phyloP scores from a whole-genome alignment of 441 rosid genomes.

The Eutrema salsugineum region DNA sequence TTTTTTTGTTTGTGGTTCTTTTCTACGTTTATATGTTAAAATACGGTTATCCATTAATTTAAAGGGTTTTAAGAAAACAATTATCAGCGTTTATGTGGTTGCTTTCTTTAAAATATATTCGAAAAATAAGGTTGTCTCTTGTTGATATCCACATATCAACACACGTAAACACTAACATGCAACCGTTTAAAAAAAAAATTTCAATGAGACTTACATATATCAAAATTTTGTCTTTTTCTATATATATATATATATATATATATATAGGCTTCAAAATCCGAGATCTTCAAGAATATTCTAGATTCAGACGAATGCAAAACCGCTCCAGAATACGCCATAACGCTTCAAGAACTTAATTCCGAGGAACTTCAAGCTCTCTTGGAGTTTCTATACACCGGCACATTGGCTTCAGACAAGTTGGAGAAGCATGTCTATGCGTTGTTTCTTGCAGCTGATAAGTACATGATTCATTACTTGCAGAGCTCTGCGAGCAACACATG shows the following conservation, averaged over 20 bases:
- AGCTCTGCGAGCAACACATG: conserved; percentile 56
- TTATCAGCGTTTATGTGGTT: not conserved
- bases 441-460: conserved; percentile 68
- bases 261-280: conserved; percentile 72
- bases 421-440: conserved; percentile 52
- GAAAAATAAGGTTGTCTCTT: no score
- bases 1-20: not conserved
- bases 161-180: not conserved
- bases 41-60: not conserved
- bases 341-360: conserved; percentile 50
- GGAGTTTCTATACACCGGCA: conserved; percentile 73
- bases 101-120: not conserved
- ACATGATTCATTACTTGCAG: conserved; percentile 62
- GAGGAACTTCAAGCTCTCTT: conserved; percentile 68
- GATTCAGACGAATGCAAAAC: conserved; percentile 64
- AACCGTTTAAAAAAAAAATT: not conserved
- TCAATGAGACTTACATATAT: not conserved
- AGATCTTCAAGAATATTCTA: conserved; percentile 66
- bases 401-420: conserved; percentile 40
- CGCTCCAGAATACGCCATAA: conserved; percentile 45
- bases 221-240: not conserved
- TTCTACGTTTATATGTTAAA: not conserved
- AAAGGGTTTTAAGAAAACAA: not conserved
- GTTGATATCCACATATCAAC: no score
- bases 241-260: conserved; percentile 7